phyloP scores from a whole-genome alignment of 192 early-diverging fungal species.

The Umbelopsis sp. region DNA sequence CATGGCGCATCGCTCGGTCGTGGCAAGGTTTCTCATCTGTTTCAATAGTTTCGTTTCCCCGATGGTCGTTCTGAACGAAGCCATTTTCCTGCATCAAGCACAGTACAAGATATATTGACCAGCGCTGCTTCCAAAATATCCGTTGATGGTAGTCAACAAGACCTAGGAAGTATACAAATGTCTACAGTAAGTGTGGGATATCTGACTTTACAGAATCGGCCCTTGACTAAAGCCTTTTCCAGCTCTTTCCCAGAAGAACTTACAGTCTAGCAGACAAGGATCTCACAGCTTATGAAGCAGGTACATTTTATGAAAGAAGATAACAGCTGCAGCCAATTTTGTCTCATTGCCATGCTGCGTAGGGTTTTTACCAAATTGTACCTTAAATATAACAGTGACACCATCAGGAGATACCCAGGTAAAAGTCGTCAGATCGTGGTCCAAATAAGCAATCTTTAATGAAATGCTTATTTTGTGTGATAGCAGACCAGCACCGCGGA shows the following conservation, averaged over 20 bases:
- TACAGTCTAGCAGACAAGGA: neutral
- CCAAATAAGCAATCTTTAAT: too few relatives aligned
- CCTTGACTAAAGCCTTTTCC: neutral
- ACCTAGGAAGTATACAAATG: neutral
- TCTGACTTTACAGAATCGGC: neutral
- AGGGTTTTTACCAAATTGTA: slow-evolving; percentile 6
- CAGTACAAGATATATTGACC: neutral
- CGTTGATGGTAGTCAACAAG: neutral
- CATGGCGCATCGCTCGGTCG: neutral
- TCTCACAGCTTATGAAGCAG: neutral
- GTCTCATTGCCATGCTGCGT: neutral
- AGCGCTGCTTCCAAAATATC: neutral
- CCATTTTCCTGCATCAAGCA: neutral
- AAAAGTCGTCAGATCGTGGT: neutral
- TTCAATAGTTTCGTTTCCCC: neutral
- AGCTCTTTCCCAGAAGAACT: slow-evolving; percentile 9
- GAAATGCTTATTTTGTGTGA: too few relatives aligned
- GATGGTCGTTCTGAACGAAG: slow-evolving; percentile 5
- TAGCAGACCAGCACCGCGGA: neutral
- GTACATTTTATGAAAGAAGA: neutral
- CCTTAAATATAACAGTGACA: neutral
- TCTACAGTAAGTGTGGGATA: neutral
- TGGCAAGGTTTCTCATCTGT: neutral
- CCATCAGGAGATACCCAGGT: neutral
- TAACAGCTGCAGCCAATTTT: too few relatives aligned